Evolutionary conservation across 306 rosid species (phyloP).

Genomic region (Ochetophila trinervis): DNA sequence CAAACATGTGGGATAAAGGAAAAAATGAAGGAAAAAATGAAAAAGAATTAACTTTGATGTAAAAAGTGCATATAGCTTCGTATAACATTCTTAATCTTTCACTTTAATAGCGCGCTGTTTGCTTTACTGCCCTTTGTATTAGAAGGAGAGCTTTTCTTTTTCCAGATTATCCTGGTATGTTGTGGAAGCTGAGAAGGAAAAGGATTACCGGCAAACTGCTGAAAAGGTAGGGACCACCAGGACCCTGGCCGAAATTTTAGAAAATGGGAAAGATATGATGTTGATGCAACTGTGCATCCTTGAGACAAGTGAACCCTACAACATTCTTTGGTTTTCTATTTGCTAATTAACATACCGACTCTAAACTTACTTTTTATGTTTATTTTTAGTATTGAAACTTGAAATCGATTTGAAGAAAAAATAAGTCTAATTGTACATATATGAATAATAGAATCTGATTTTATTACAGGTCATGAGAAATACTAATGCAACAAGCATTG

Average conservation of each 20-base stretch:
- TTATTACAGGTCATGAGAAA: too few species aligned
- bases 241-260: slow-evolving; percentile 25
- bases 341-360: not conserved
- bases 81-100: too few species aligned
- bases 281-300: slow-evolving; percentile 23
- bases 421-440: too few species aligned
- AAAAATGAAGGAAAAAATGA: not conserved
- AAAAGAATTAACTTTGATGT: not conserved
- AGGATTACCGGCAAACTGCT: not conserved
- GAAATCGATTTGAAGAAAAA: too few species aligned
- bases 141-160: not conserved
- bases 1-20: not conserved
- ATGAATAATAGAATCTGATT: too few species aligned
- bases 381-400: not conserved
- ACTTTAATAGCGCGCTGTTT: too few species aligned
- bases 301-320: slow-evolving; percentile 27
- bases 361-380: not conserved
- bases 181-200: too few species aligned
- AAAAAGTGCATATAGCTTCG: too few species aligned
- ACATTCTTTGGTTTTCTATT: not conserved
- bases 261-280: slow-evolving; percentile 12
- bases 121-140: too few species aligned
- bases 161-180: not conserved
- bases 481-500: too few species aligned
- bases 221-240: slow-evolving; percentile 2